Evolutionary conservation across 768 basidiomycete species (phyloP).

Genomic region (Saitozyma sp.): DNA sequence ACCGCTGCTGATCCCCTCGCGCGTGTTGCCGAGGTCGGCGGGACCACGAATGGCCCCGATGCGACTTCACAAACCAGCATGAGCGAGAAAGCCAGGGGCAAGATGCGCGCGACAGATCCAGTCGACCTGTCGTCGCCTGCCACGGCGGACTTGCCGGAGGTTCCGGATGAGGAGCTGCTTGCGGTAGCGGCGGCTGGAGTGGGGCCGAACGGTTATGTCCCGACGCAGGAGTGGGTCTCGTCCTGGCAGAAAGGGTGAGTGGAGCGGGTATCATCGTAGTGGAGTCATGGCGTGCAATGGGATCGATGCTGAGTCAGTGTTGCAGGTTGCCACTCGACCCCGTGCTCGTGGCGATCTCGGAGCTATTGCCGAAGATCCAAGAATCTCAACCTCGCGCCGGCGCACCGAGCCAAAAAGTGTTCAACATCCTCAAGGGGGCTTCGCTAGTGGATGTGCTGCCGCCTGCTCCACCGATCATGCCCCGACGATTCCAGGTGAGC

Average conservation of each 20-base stretch:
- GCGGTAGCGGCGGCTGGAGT: slow-evolving; percentile 68
- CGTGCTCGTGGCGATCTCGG: slow-evolving; percentile 82
- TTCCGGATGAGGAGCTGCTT: slow-evolving; percentile 60
- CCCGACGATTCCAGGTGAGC: slow-evolving; percentile 75
- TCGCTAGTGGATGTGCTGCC: slow-evolving; percentile 74
- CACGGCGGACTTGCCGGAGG: slow-evolving; percentile 51
- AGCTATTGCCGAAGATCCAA: slow-evolving; percentile 81
- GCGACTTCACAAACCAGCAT: slow-evolving; percentile 23
- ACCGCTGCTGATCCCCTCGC: slow-evolving; percentile 19
- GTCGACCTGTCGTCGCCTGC: slow-evolving; percentile 13
- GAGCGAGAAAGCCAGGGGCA: slow-evolving; percentile 90
- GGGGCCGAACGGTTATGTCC: slow-evolving; percentile 87
- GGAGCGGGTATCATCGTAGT: no score
- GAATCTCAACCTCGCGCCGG: slow-evolving; percentile 68
- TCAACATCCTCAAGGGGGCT: slow-evolving; percentile 71
- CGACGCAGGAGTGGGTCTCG: slow-evolving; percentile 97
- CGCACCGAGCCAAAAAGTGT: slow-evolving; percentile 67
- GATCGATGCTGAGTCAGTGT: background rate
- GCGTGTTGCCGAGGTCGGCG: slow-evolving; percentile 4
- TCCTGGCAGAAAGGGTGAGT: slow-evolving; percentile 89
- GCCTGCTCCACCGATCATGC: slow-evolving; percentile 62
- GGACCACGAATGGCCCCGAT: slow-evolving; percentile 45
- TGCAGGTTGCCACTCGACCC: slow-evolving; percentile 80
- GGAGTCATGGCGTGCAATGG: background rate
- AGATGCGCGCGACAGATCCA: slow-evolving; percentile 68